phyloP scores from a whole-genome alignment of 2,329 filamentous ascomycete genomes.

The Fusarium acutatum region DNA sequence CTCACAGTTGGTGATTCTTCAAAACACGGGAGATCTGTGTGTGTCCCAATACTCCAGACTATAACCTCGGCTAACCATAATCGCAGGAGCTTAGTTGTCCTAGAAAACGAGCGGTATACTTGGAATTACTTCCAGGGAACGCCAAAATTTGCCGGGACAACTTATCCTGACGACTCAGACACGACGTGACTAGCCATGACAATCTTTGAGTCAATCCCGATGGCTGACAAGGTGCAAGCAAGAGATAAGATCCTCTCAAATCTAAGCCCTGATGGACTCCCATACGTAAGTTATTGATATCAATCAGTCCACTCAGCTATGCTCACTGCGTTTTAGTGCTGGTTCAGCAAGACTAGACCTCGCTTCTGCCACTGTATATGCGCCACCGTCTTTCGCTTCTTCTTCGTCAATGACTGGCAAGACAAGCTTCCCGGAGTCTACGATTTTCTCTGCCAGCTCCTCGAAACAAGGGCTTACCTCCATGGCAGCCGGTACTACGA shows the following conservation, averaged over 20 bases:
- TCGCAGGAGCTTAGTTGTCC: background rate
- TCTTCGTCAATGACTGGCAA: background rate
- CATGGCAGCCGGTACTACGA: slow-evolving; percentile 9
- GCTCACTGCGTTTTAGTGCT: background rate
- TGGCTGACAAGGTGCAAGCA: background rate
- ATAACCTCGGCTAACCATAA: background rate
- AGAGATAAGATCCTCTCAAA: background rate
- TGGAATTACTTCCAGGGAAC: slow-evolving; percentile 2
- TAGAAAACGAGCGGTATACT: background rate
- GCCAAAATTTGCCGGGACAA: background rate
- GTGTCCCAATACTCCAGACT: rapidly evolving
- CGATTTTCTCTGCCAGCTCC: background rate
- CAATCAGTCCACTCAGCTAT: too few relatives aligned
- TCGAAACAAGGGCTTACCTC: background rate
- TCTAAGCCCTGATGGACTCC: background rate
- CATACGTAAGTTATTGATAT: background rate
- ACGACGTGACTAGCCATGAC: background rate
- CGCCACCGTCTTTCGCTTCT: slow-evolving; percentile 14
- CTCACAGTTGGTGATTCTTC: background rate
- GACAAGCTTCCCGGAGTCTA: background rate
- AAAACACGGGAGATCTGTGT: background rate
- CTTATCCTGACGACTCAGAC: background rate
- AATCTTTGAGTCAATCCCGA: background rate
- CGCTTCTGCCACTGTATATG: slow-evolving; percentile 5
- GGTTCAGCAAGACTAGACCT: background rate